Percentiles rank a stretch among this genome's conserved stretches.
phyloP scores from a whole-genome alignment of 2,329 filamentous ascomycete genomes.

The Apiospora marii region DNA sequence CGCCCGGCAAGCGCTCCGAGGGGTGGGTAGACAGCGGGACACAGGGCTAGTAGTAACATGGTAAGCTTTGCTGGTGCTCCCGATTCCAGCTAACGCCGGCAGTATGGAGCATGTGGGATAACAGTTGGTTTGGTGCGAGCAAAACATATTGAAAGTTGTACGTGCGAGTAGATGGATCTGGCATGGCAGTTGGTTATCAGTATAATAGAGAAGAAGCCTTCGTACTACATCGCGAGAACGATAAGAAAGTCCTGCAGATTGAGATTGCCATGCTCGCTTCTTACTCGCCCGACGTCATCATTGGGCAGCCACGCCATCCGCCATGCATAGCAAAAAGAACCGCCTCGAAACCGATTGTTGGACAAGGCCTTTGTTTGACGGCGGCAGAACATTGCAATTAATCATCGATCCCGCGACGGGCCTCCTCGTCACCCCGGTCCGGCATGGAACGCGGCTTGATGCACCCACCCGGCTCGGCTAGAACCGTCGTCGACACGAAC shows the following conservation, averaged over 20 bases:
- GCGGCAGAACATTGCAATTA: neutral
- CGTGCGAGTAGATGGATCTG: too few species aligned
- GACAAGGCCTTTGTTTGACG: too few species aligned
- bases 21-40: neutral
- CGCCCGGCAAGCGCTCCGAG: neutral
- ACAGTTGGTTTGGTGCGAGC: neutral
- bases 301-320: neutral
- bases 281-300: neutral
- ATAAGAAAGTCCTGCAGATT: neutral
- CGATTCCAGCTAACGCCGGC: neutral
- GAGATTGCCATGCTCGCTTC: neutral
- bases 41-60: neutral
- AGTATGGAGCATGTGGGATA: neutral
- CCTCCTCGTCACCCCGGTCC: neutral
- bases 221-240: neutral
- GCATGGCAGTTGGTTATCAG: too few species aligned
- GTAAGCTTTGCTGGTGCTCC: neutral
- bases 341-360: neutral
- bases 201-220: neutral
- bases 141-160: neutral
- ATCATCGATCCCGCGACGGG: neutral
- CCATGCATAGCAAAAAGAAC: neutral
- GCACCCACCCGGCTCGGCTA: neutral
- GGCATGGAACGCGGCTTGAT: neutral
- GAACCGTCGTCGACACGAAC: neutral